These are phyloP conservation scores for Microbotryum lychnidis-dioicae DNA, from an alignment of 1,284 basidiomycete species.

Conservation along the genomic window DNA sequence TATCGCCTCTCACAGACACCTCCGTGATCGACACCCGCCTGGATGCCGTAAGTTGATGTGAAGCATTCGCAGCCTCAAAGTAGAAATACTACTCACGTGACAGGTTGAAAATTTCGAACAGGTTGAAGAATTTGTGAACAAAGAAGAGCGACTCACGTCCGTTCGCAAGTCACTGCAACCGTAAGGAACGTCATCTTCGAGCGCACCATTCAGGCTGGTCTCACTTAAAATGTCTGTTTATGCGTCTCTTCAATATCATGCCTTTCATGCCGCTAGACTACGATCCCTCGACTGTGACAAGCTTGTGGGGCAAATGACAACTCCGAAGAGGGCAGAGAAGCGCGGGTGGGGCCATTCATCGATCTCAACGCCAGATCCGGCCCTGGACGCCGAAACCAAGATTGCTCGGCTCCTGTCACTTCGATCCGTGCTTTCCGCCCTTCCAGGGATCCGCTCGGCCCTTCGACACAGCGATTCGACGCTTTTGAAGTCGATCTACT, in stretches of 20 bases:
- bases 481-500: constrained; percentile 56
- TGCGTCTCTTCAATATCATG: too few species aligned
- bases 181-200: constrained; percentile 37
- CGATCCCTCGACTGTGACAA: constrained; percentile 73
- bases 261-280: not conserved
- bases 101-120: constrained; percentile 10
- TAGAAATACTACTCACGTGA: too few species aligned
- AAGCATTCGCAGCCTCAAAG: not conserved
- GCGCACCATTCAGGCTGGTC: too few species aligned
- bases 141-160: constrained; percentile 62
- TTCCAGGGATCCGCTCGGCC: constrained; percentile 56
- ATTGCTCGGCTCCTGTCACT: constrained; percentile 68
- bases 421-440: constrained; percentile 56
- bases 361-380: constrained; percentile 32
- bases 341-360: not conserved
- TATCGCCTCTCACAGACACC: constrained; percentile 61
- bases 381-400: constrained; percentile 58
- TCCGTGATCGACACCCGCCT: constrained; percentile 66
- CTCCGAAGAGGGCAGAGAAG: not conserved
- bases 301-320: constrained; percentile 48
- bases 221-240: too few species aligned
- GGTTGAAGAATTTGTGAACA: constrained; percentile 59
- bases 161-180: constrained; percentile 60
- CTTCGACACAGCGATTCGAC: constrained; percentile 42
- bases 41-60: constrained; percentile 53